phyloP scores from a whole-genome alignment of 768 basidiomycete species.

The Mycena leptocephala region DNA sequence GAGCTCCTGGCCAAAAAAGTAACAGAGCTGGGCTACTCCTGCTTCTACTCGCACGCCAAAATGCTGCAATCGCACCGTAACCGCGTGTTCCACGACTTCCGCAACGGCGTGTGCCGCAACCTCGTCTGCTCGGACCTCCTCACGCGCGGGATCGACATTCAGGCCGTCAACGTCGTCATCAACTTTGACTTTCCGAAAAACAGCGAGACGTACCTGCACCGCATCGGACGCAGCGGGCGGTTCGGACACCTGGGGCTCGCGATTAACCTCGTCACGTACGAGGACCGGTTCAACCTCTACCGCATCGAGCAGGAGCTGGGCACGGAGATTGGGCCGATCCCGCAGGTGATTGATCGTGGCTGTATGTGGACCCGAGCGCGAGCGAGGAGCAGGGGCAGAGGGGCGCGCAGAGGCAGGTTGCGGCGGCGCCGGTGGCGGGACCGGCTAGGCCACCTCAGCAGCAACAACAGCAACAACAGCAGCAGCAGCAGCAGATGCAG shows the following conservation, averaged over 20 bases:
- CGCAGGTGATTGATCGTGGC: conserved; percentile 89
- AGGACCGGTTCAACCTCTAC: conserved; percentile 98
- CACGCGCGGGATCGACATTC: conserved; percentile 99
- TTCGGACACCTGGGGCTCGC: conserved; percentile 98
- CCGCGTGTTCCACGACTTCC: conserved; percentile 99
- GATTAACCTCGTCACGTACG: conserved; percentile 98
- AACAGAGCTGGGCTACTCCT: conserved; percentile 98
- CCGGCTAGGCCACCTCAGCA: conserved; percentile 45
- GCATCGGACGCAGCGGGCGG: conserved; percentile 97
- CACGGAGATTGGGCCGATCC: conserved; percentile 97
- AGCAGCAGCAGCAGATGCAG: conserved; percentile 40
- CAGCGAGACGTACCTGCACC: conserved; percentile 98
- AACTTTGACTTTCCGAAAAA: conserved; percentile 99
- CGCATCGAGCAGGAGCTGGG: conserved; percentile 99
- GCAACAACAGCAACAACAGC: conserved; percentile 40
- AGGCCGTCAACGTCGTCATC: conserved; percentile 99
- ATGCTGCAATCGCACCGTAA: conserved; percentile 99
- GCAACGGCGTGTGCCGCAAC: conserved; percentile 98
- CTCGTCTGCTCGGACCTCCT: conserved; percentile 98
- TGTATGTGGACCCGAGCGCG: conserved; percentile 91
- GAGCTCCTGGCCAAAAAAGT: conserved; percentile 99
- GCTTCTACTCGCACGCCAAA: conserved; percentile 99
- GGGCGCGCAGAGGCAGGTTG: conserved; percentile 49
- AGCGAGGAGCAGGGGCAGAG: conserved; percentile 59
- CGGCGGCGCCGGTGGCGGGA: conserved; percentile 24